A percentile compares a stretch with the other conserved stretches of the same genome.
Conservation (phyloP, 2,329 filamentous ascomycete species). For the Chaetomium globosum region DNA sequence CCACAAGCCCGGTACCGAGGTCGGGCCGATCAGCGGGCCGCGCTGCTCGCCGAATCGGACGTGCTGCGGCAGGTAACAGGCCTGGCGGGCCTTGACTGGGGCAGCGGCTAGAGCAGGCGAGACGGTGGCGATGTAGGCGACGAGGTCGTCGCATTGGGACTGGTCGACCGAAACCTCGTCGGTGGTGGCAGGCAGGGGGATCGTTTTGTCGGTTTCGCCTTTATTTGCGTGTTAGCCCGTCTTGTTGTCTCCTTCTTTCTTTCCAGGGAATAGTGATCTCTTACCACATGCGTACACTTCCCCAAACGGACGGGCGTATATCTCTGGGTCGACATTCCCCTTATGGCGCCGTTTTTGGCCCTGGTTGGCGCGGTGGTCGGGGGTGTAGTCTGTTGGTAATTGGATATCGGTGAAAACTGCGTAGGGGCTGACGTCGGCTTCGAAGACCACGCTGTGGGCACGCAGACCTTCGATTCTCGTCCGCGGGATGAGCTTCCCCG, state of each 20-base stretch:
- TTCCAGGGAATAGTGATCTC: slow-evolving; percentile 30
- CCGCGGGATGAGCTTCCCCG: slow-evolving; percentile 58
- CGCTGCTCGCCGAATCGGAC: slow-evolving; percentile 60
- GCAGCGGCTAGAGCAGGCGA: slow-evolving; percentile 68
- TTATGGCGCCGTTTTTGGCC: slow-evolving; percentile 58
- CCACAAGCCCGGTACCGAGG: slow-evolving; percentile 71
- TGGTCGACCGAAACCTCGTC: slow-evolving; percentile 77
- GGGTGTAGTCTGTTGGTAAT: slow-evolving; percentile 66
- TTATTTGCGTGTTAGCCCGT: neutral
- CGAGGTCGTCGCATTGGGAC: slow-evolving; percentile 78
- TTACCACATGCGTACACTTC: slow-evolving; percentile 90
- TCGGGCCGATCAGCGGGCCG: slow-evolving; percentile 76
- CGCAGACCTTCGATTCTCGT: slow-evolving; percentile 61
- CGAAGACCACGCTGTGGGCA: slow-evolving; percentile 67
- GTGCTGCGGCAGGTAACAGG: slow-evolving; percentile 89
- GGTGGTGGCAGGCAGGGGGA: slow-evolving; percentile 74
- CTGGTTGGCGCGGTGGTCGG: slow-evolving; percentile 51
- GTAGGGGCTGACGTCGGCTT: slow-evolving; percentile 68
- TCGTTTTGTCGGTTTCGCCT: slow-evolving; percentile 74
- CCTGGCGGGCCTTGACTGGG: slow-evolving; percentile 74
- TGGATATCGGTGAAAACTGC: slow-evolving; percentile 85
- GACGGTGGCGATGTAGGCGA: slow-evolving; percentile 73
- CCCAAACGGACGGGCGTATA: slow-evolving; percentile 85
- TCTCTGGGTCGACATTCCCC: slow-evolving; percentile 78
- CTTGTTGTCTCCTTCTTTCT: neutral